Evolutionary conservation across 768 basidiomycete genomes (phyloP).

Genomic region (Lactifluus pinguis): DNA sequence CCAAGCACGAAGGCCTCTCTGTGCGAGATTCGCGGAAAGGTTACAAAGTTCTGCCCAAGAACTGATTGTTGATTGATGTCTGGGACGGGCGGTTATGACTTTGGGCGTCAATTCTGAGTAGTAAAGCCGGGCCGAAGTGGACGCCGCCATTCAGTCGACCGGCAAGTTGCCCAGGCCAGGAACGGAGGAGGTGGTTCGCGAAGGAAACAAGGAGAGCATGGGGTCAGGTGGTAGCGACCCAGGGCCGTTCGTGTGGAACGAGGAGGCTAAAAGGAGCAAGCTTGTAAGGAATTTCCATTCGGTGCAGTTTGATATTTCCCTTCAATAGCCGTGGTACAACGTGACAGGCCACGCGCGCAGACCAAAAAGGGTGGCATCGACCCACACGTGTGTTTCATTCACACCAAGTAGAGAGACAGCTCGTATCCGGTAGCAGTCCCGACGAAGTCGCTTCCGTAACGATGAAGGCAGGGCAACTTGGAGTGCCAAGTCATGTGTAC

Average conservation of each 20-base stretch:
- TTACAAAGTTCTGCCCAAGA: background rate
- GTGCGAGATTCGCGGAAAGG: background rate
- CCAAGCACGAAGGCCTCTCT: background rate
- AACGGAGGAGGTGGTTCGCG: background rate
- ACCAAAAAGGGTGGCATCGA: background rate
- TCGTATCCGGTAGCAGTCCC: background rate
- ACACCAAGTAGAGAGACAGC: background rate
- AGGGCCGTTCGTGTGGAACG: background rate
- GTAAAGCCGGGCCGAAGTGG: background rate
- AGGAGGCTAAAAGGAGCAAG: constrained; percentile 6
- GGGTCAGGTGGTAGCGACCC: background rate
- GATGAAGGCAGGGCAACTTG: background rate
- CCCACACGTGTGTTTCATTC: constrained; percentile 1
- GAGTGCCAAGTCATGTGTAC: constrained; percentile 8
- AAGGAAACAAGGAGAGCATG: background rate
- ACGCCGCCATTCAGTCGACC: background rate
- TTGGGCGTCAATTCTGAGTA: background rate
- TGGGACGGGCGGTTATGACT: background rate
- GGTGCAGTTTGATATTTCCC: background rate
- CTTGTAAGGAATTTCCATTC: constrained; percentile 4
- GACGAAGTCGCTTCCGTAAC: constrained; percentile 3
- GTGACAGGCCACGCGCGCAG: background rate
- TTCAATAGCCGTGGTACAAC: background rate
- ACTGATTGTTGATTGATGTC: background rate
- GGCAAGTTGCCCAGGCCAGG: background rate